Base-by-base conservation (phyloP, 176 grass and related monocot species). In the Chloris gayana region DNA sequence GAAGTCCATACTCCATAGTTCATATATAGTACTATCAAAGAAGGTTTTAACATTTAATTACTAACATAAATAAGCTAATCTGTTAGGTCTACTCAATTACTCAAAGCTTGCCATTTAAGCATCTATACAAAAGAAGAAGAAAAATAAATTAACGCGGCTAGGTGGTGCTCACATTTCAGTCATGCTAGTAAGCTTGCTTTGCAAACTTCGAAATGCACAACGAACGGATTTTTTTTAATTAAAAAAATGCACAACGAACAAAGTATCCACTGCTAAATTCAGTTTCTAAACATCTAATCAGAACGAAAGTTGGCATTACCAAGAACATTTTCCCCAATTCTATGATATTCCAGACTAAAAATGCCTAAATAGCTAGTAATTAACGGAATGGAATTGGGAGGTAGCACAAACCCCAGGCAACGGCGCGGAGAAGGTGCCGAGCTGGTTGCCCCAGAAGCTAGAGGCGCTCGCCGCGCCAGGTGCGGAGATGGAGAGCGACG, bases 391-490 rank as follows among this genome's bases (percentile, higher is more conserved):
- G 57, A 38, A 51, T 33, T 2, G 6, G 42, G 53, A 39, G 39
- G 33, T 9, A 70, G 47, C 9, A 78, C 35, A 9, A 72, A 78
- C 83, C 83, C 49, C 88, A 0, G 59, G 50, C 49, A 67, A 79
- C 78, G 79, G 66, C 31, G 88, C 46, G 51, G 73, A 78, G 83
- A 32, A 82, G 73, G 79, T 73, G 13, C 67, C 30, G 61, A 86
- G 83, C 67, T 68, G 74, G 79, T 69, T 65, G 24, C 83, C 88
- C 78, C 78, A 89, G 88, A 89, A 82, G 68, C 31, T 77, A 41
- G 78, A 82, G 51, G 60, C 73, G 79, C 78, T 69, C 10, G 73
- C 60, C 49, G 64, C 1, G 9, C 86, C 61, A 1, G 61, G 60
- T 25, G 78, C 49, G 30, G 79, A 89, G 61, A 86, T 2, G 60